These are phyloP conservation scores for Austroboletus niveus DNA, from an alignment of 1,284 basidiomycete species.

Conservation along the genomic window DNA sequence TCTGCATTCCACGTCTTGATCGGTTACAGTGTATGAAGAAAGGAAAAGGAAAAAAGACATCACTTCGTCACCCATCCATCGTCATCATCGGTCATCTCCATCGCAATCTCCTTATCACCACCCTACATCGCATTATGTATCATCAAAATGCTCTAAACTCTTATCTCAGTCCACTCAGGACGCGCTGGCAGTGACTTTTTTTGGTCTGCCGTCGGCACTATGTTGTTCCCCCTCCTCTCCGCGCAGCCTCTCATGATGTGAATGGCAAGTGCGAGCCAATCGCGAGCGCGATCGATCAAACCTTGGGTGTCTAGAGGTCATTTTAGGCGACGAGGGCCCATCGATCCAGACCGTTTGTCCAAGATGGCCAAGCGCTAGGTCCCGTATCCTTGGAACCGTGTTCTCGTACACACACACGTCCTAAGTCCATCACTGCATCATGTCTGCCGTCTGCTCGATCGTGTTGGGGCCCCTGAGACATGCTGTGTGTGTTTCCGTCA, in stretches of 20 bases:
- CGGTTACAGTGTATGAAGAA: not conserved
- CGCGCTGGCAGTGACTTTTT: conserved; percentile 6
- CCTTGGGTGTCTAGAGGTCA: conserved; percentile 9
- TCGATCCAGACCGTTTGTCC: conserved; percentile 7
- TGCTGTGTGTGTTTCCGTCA: too few relatives aligned
- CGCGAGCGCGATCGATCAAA: conserved; percentile 16
- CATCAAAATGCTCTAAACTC: not conserved
- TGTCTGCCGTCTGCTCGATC: too few relatives aligned
- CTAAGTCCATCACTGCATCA: not conserved
- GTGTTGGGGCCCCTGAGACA: too few relatives aligned
- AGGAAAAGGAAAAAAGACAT: not conserved
- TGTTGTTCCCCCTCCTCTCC: conserved; percentile 6
- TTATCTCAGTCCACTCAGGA: conserved; percentile 17
- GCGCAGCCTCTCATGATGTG: conserved; percentile 15
- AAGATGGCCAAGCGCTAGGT: conserved; percentile 7
- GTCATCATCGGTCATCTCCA: not conserved
- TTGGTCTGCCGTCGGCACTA: conserved; percentile 8
- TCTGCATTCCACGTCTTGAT: not conserved
- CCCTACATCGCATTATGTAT: not conserved
- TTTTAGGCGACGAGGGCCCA: conserved; percentile 4
- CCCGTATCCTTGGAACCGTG: conserved; percentile 4
- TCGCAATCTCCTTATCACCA: not conserved
- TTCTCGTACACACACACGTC: not conserved
- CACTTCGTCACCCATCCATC: not conserved
- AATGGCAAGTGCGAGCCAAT: conserved; percentile 10